A percentile compares a stretch with the other conserved stretches of the same genome.
phyloP scores from a whole-genome alignment of 306 rosid species.

The Begonia peltatifolia region DNA sequence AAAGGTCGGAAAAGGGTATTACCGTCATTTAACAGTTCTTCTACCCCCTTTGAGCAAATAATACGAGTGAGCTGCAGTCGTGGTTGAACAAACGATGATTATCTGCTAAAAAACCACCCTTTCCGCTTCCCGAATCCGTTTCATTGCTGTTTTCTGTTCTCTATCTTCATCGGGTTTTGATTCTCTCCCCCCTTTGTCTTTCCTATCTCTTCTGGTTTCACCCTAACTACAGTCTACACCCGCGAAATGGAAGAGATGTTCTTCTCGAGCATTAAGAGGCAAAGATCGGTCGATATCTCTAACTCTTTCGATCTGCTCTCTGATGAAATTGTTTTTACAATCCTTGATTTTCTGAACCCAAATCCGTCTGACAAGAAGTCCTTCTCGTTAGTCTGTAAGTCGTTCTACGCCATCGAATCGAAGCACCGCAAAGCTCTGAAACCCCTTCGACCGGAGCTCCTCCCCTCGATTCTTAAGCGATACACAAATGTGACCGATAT shows the following conservation, averaged over 20 bases:
- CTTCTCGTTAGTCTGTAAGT: slow-evolving; percentile 45
- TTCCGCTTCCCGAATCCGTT: background rate
- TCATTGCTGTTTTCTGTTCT: background rate
- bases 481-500: slow-evolving; percentile 24
- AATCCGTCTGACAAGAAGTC: slow-evolving; percentile 41
- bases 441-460: slow-evolving; percentile 51
- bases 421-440: slow-evolving; percentile 53
- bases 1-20: too few relatives aligned
- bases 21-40: too few relatives aligned
- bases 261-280: slow-evolving; percentile 34
- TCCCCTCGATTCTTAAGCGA: slow-evolving; percentile 33
- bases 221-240: too few relatives aligned
- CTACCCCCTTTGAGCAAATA: too few relatives aligned
- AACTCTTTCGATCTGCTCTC: slow-evolving; percentile 44
- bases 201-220: background rate
- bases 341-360: slow-evolving; percentile 46
- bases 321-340: slow-evolving; percentile 53
- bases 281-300: slow-evolving; percentile 5
- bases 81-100: too few relatives aligned
- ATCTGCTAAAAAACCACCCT: too few relatives aligned
- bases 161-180: background rate
- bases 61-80: too few relatives aligned
- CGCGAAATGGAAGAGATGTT: background rate
- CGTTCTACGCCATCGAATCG: slow-evolving; percentile 46
- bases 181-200: background rate